These are phyloP conservation scores for Peronospora farinosa DNA, from an alignment of 352 stramenopile species.

Conservation along the genomic window DNA sequence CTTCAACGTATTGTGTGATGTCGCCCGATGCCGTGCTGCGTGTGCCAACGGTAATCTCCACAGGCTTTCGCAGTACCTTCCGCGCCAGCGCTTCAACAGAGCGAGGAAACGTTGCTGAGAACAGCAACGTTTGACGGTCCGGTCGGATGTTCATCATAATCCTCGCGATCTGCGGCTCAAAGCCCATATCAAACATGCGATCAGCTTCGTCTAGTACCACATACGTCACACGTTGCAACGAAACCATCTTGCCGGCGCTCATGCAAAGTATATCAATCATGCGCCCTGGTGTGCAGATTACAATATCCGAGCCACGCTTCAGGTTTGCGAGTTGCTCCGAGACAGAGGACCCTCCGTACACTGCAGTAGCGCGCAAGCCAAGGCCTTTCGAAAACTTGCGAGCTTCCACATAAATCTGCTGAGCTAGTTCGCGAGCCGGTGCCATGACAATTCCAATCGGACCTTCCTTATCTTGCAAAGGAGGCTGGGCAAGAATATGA, in stretches of 20 bases:
- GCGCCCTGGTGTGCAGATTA: slow-evolving; percentile 96
- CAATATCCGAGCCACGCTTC: slow-evolving; percentile 96
- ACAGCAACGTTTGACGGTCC: slow-evolving; percentile 92
- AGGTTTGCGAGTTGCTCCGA: slow-evolving; percentile 98
- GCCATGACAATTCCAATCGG: slow-evolving; percentile 98
- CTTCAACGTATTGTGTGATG: slow-evolving; percentile 97
- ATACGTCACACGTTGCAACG: slow-evolving; percentile 94
- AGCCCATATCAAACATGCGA: slow-evolving; percentile 99
- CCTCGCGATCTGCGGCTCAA: slow-evolving; percentile 98
- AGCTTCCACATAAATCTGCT: slow-evolving; percentile 97
- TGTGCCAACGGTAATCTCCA: slow-evolving; percentile 96
- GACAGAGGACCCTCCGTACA: slow-evolving; percentile 93
- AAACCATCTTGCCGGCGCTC: slow-evolving; percentile 95
- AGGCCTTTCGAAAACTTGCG: slow-evolving; percentile 91
- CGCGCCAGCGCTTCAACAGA: slow-evolving; percentile 86
- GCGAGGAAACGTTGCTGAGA: slow-evolving; percentile 97
- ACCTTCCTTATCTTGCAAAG: slow-evolving; percentile 90
- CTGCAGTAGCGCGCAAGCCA: slow-evolving; percentile 88
- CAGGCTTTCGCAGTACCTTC: slow-evolving; percentile 89
- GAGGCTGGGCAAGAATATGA: slow-evolving; percentile 92
- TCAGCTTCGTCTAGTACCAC: slow-evolving; percentile 99
- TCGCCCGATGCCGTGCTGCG: slow-evolving; percentile 93
- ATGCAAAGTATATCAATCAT: slow-evolving; percentile 99
- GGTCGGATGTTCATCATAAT: slow-evolving; percentile 91
- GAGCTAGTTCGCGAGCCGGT: slow-evolving; percentile 95